Base-by-base conservation (phyloP, 23 red algal genomes). In the Chondrus crispus region DNA sequence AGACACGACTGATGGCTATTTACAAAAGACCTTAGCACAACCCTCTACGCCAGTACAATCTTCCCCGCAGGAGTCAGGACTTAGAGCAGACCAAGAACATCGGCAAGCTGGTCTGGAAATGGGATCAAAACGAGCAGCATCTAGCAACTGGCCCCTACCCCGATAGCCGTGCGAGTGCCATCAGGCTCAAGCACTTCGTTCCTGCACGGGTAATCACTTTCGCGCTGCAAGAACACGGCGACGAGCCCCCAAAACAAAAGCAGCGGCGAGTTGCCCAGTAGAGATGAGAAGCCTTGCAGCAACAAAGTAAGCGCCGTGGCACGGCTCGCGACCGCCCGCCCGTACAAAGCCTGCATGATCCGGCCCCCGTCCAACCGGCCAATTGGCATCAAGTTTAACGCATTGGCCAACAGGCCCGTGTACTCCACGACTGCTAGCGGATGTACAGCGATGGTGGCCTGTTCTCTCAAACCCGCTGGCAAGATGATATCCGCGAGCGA, bases 291-390 rank as follows among this genome's bases (percentile, higher is more conserved):
- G n/a, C 68, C 94, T 75, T 96, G 94, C 24, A 95, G 44, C 19
- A 96, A 51, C 44, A 99, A 85, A 37, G 97, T 92, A 18, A 95
- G 26, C n/a, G 90, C 89, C 42, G 84, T 90, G 50, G 91, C 89
- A 11, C 89, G 70, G 19, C 91, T 87, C 20, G 97, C 94, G 14
- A 82, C 86, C 6, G 53, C 80, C 18, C 97, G 94, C 3, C 97
- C 97, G 41, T 92, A 94, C 11, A 94, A 69, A 36, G 91, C 87
- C 48, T 96, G 97, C 14, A 96, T 57, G 43, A 99, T 95, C 26
- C 97, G 97, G 32, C 97, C 97, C 58, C 97, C 97, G 63, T 99
- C 97, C 44, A 95, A 73, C 45, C 93, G 74, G 52, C 97, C 97
- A 70, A 99, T 91, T 57, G 97, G 97, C 66, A 99, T 71, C 66